These are phyloP conservation scores for Helotiales sp. DNA, from an alignment of 2,329 filamentous ascomycete species.

Conservation along the genomic window DNA sequence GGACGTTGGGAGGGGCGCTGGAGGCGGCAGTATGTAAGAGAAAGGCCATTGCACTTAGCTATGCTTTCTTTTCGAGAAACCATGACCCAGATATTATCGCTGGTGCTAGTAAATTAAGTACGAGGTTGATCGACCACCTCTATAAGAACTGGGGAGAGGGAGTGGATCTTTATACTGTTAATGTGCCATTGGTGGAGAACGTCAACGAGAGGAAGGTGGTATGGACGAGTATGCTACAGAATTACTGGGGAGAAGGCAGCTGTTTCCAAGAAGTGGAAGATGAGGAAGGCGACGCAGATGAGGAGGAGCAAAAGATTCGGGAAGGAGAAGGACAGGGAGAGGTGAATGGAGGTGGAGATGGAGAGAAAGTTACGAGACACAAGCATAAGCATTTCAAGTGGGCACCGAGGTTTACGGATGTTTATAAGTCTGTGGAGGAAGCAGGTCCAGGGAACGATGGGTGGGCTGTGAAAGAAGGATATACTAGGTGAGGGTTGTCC, in stretches of 20 bases:
- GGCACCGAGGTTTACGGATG: slow-evolving; percentile 83
- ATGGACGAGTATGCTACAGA: slow-evolving; percentile 88
- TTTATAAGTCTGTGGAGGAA: slow-evolving; percentile 83
- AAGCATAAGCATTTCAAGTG: slow-evolving; percentile 92
- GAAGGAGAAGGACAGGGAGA: slow-evolving; percentile 52
- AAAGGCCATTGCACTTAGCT: slow-evolving; percentile 79
- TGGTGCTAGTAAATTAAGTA: slow-evolving; percentile 71
- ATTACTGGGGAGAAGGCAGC: slow-evolving; percentile 81
- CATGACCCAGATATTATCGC: slow-evolving; percentile 82
- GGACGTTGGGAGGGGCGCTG: slow-evolving; percentile 74
- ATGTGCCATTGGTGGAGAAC: slow-evolving; percentile 80
- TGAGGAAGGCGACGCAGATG: slow-evolving; percentile 59
- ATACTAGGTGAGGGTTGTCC: slow-evolving; percentile 69
- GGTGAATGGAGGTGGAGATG: slow-evolving; percentile 40
- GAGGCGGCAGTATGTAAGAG: slow-evolving; percentile 72
- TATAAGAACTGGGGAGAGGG: slow-evolving; percentile 71
- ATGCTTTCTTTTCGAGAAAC: slow-evolving; percentile 80
- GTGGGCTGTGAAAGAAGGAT: slow-evolving; percentile 85
- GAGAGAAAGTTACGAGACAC: slow-evolving; percentile 45
- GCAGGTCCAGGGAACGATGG: slow-evolving; percentile 83
- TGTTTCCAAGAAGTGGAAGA: slow-evolving; percentile 83
- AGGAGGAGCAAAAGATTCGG: slow-evolving; percentile 73
- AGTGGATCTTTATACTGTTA: slow-evolving; percentile 86
- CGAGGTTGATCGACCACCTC: slow-evolving; percentile 77
- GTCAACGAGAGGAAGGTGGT: slow-evolving; percentile 71